Evolutionary conservation across 2,329 filamentous ascomycete genomes (phyloP), one percentile per base, ranked within the genome.

Genomic region (Penicillium freii): DNA sequence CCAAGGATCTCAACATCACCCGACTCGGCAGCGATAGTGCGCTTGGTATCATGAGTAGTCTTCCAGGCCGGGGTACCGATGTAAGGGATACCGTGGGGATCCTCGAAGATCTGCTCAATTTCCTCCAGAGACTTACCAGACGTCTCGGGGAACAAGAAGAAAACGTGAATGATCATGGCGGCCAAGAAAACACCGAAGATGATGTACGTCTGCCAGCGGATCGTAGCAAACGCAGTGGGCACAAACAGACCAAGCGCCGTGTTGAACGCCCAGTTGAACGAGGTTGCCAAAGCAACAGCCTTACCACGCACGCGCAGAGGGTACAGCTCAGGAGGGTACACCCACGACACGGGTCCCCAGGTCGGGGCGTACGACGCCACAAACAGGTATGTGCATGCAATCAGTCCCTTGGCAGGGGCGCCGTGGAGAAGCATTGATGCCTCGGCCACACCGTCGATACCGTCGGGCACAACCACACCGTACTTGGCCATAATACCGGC

Each of bases 41-140:
- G 69, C 51, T 63, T 62, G 54, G 66, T 70, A 42, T 69, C 60
- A 44, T 71, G 69, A 36, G 53, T 60, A 9, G 74, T 76, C 68
- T 73, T 75, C 74, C 74, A 76, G 23, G 74, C 70, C 15, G 72
- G 67, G 4, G 65, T 73, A 57, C 73, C 73, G 25, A 76, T 71
- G 57, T 73, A 73, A 25, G 67, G 69, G 39, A 71, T 65, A 19
- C 73, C 73, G 39, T 67, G 58, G 17, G 72, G 71, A 31, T 74
- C 71, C 36, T 71, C 72, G 67, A 92, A 92, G 62, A 92, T 86
- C 6, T 85, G 83, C 63, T 89, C 87, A 70, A 90, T 87, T 72
- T 92, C 88, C 71, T 92, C 89, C 0, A 92, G 82, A 0, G 87
- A 87, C 75, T 85, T 89, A 13, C 88, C 87, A 39, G 85, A 84